Percentiles rank a stretch among this genome's conserved stretches.
phyloP scores from a whole-genome alignment of 2,329 filamentous ascomycete species.

The Aschersonia sp. region DNA sequence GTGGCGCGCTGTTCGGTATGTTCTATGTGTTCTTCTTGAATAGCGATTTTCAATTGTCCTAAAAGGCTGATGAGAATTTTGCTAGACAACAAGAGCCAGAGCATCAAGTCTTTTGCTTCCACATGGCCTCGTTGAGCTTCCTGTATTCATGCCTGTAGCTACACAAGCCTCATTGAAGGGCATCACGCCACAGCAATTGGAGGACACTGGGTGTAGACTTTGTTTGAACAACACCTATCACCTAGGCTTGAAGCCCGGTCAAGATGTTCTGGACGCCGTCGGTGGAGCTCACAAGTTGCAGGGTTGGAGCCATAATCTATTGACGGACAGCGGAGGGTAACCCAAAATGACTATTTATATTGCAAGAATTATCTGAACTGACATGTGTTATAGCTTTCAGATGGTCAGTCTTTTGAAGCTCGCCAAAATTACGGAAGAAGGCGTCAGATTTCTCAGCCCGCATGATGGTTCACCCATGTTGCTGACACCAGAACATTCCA shows the following conservation, averaged over 20 bases:
- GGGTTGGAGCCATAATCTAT: slow-evolving; percentile 87
- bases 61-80: background rate
- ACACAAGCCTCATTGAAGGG: slow-evolving; percentile 95
- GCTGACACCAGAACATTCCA: slow-evolving; percentile 93
- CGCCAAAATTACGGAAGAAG: slow-evolving; percentile 87
- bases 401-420: slow-evolving; percentile 96
- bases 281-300: slow-evolving; percentile 92
- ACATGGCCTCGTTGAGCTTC: slow-evolving; percentile 80
- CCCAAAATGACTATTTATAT: slow-evolving; percentile 8
- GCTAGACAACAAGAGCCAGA: slow-evolving; percentile 81
- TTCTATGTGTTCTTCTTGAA: background rate
- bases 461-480: slow-evolving; percentile 95
- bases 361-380: background rate
- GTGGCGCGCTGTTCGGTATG: slow-evolving; percentile 68
- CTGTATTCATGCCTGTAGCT: slow-evolving; percentile 97
- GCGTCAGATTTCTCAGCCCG: slow-evolving; percentile 88
- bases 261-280: slow-evolving; percentile 71
- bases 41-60: background rate
- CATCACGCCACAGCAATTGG: slow-evolving; percentile 81
- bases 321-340: slow-evolving; percentile 67
- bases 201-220: slow-evolving; percentile 74
- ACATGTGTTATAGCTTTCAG: slow-evolving; percentile 55
- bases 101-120: slow-evolving; percentile 79
- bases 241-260: slow-evolving; percentile 84
- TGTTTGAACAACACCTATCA: slow-evolving; percentile 99